Base-by-base conservation (phyloP, 306 rosid genomes). In the Malus sylvestris region DNA sequence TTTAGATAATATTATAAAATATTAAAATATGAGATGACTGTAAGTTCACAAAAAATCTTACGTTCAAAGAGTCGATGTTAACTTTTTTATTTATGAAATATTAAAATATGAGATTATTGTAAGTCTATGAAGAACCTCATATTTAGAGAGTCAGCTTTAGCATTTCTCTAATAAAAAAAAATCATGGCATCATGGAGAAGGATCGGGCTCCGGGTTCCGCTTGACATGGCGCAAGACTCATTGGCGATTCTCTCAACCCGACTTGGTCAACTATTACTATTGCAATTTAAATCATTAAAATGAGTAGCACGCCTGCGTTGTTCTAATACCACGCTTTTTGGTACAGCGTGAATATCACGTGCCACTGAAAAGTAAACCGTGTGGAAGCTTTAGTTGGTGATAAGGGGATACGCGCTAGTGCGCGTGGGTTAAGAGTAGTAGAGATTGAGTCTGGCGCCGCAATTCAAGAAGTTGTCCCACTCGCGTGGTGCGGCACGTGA, bases 371-470 rank as follows among this genome's bases (percentile, higher is more conserved):
- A 6, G 4, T 4, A 3, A 45, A 74, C 57, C 42, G 52, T 25
- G 44, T n/a, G 1, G 22, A 2, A 44, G 0, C 6, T 12, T 44
- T 2, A 1, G 5, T 23, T 45, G 33, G 5, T 23, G 1, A 6
- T 44, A 3, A 14, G 6, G n/a, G 20, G 5, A 3, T 23, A 45
- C 33, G 14, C 15, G 4, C 3, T 2, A 4, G 4, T 12, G 77
- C 51, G 60, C 13, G 67, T 61, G 84, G 68, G 83, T 79, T 38
- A 52, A 67, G 9, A 10, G 7, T 15, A 0, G 20, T 11, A 8
- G 44, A 77, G 81, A 63, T 27, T 53, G 22, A 25, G 22, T 16
- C 73, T 66, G 80, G 88, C 93, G 96, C 93, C 93, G 89, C 93
- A 86, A 86, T 88, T 75, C 40, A 76, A 78, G 89, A 65, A 79